These are phyloP conservation scores for Centella asiatica DNA, from an alignment of 129 eudicot genomes.

Conservation along the genomic window DNA sequence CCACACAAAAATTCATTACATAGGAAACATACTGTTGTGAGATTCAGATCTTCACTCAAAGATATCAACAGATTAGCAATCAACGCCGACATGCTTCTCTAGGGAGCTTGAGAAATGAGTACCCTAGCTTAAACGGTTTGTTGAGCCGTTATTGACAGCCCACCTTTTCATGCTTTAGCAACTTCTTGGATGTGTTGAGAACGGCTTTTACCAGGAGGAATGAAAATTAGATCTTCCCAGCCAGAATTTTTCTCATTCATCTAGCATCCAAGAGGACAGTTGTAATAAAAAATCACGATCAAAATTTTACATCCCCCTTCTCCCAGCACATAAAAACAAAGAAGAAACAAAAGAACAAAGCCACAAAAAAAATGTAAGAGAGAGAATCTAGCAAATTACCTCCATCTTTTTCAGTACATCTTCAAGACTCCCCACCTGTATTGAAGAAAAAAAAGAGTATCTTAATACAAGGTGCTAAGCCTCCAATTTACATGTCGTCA, in stretches of 20 bases:
- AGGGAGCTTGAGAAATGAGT: background rate
- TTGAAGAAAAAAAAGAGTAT: constrained; percentile 3
- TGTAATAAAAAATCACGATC: background rate
- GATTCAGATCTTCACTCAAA: background rate
- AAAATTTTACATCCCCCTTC: background rate
- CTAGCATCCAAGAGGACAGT: constrained; percentile 29
- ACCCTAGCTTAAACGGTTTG: background rate
- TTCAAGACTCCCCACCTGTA: constrained; percentile 92
- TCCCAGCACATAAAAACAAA: background rate
- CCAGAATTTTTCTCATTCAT: constrained; percentile 67
- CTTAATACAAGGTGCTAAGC: no score
- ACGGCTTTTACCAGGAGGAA: constrained; percentile 97
- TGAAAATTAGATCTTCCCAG: constrained; percentile 90
- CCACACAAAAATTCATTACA: background rate
- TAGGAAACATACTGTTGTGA: background rate
- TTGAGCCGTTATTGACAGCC: background rate
- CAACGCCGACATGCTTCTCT: constrained; percentile 4
- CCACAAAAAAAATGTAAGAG: no score
- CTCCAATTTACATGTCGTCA: no score
- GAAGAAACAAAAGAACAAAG: no score
- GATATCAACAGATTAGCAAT: background rate
- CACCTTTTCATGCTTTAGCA: constrained; percentile 32
- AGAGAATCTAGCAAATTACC: constrained; percentile 26
- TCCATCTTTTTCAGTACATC: constrained; percentile 94
- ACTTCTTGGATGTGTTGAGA: constrained; percentile 84